Conservation (phyloP, 306 rosid species). For the Cercis canadensis region DNA sequence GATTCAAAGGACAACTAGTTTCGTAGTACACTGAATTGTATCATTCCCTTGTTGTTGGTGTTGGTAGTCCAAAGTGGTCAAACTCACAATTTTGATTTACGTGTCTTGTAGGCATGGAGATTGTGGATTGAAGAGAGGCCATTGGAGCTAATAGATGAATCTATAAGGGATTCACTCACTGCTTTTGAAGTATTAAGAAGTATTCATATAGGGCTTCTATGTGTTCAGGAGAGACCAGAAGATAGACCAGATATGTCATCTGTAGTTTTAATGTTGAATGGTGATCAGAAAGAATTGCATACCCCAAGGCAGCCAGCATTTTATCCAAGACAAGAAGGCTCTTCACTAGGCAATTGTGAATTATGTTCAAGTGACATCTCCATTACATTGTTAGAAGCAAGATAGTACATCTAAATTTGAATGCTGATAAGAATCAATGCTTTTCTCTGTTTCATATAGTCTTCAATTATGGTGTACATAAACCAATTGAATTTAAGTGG, state of each 20-base stretch:
- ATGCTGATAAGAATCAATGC: no score
- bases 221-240: conserved; percentile 36
- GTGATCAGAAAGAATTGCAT: conserved; percentile 27
- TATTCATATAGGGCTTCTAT: conserved; percentile 33
- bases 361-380: conserved; percentile 32
- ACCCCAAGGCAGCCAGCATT: conserved; percentile 35
- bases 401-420: conserved; percentile 1
- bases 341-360: background rate
- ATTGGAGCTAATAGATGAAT: conserved; percentile 26
- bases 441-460: no score
- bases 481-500: no score
- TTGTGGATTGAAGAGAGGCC: conserved; percentile 34
- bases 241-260: conserved; percentile 44
- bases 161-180: background rate
- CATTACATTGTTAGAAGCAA: conserved; percentile 20
- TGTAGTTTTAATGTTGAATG: conserved; percentile 39
- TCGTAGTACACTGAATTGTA: background rate
- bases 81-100: background rate
- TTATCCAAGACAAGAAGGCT: conserved; percentile 17
- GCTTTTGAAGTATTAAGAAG: conserved; percentile 22
- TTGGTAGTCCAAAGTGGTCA: background rate
- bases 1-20: no score
- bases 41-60: background rate
- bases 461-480: no score
- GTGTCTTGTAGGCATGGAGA: conserved; percentile 31